These are phyloP conservation scores for Desmodesmus armatus DNA, from an alignment of 139 green algal genomes.

Conservation along the genomic window DNA sequence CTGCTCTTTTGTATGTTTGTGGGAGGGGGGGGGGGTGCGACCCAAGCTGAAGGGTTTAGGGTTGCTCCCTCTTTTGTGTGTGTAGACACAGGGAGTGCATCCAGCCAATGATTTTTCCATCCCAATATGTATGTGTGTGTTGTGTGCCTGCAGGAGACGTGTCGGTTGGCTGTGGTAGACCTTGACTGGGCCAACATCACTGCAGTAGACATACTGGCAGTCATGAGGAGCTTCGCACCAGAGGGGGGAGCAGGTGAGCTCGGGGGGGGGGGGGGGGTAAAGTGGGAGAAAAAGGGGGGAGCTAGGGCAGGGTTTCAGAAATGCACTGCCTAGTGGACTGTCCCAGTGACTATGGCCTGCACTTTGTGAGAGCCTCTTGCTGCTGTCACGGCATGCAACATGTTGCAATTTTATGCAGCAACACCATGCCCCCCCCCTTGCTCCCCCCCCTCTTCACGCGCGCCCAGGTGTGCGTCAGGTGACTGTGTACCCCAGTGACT, in stretches of 20 bases:
- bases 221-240: constrained; percentile 86
- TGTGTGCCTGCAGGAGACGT: constrained; percentile 37
- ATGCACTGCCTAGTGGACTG: background rate
- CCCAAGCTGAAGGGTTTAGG: too few species aligned
- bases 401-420: background rate
- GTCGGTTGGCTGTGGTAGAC: constrained; percentile 88
- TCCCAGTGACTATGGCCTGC: too few species aligned
- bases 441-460: background rate
- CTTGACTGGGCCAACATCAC: constrained; percentile 91
- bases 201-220: constrained; percentile 84
- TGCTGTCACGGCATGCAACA: background rate
- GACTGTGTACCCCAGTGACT: constrained; percentile 95
- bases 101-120: too few species aligned
- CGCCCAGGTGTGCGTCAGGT: constrained; percentile 68
- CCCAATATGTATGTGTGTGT: too few species aligned
- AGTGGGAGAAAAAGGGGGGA: background rate
- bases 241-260: constrained; percentile 34
- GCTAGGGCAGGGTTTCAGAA: background rate
- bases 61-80: too few species aligned
- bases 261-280: too few species aligned
- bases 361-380: background rate
- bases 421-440: background rate
- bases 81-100: too few species aligned
- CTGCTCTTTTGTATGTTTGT: too few species aligned
- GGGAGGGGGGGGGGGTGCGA: constrained; percentile 71